phyloP scores from a whole-genome alignment of 768 basidiomycete species.

The Naganishia randhawae region DNA sequence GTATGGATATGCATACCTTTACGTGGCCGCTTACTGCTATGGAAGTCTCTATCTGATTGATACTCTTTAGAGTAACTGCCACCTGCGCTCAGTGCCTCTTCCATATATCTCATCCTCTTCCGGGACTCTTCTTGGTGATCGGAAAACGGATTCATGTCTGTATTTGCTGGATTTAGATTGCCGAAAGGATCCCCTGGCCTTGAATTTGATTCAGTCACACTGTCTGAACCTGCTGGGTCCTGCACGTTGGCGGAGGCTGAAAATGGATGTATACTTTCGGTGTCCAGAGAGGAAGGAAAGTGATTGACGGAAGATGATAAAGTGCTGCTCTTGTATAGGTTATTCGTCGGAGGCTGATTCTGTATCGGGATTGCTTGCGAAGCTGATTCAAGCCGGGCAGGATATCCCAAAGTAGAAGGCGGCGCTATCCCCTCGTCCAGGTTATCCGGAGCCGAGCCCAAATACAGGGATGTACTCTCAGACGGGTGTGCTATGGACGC shows the following conservation, averaged over 20 bases:
- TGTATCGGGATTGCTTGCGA: background rate
- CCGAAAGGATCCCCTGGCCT: background rate
- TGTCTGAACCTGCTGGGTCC: background rate
- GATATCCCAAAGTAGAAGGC: background rate
- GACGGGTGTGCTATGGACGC: background rate
- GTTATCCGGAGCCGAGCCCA: background rate
- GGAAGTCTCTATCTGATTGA: background rate
- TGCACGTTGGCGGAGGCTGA: background rate
- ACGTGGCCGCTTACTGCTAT: slow-evolving; percentile 6
- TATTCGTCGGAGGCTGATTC: background rate
- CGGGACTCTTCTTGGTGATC: slow-evolving; percentile 10
- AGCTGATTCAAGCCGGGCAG: background rate
- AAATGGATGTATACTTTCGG: background rate
- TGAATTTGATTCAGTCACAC: background rate
- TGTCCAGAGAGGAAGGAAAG: background rate
- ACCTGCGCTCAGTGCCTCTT: background rate
- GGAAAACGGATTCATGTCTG: slow-evolving; percentile 13
- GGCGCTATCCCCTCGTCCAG: background rate
- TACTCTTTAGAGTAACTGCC: slow-evolving; percentile 4
- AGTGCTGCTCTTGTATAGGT: slow-evolving; percentile 1
- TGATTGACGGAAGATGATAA: background rate
- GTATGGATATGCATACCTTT: background rate
- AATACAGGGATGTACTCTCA: background rate
- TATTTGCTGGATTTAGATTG: background rate
- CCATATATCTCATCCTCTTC: slow-evolving; percentile 15